phyloP scores from a whole-genome alignment of 306 rosid species.

The Citrullus mucosospermus region DNA sequence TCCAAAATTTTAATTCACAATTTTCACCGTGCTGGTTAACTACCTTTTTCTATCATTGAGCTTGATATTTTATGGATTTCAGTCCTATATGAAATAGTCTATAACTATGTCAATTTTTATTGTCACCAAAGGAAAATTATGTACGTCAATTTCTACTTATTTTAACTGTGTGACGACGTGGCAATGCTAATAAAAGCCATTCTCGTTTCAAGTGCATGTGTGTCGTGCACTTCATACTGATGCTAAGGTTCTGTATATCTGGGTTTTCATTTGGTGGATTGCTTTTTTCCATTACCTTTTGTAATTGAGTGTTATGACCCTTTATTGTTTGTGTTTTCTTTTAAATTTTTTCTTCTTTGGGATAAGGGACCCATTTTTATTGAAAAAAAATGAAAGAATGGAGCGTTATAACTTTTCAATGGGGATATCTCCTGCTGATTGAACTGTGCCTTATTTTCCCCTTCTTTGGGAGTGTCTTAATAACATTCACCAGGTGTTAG shows the following conservation, averaged over 20 bases:
- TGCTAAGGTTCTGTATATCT: not conserved
- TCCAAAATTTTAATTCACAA: not conserved
- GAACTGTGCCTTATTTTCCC: not conserved
- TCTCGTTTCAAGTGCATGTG: not conserved
- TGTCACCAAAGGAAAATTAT: not conserved
- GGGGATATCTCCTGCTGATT: not conserved
- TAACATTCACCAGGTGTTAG: not conserved
- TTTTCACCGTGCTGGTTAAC: not conserved
- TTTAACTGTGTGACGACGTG: not conserved
- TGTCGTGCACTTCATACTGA: not conserved
- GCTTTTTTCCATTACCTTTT: not conserved
- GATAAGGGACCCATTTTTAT: too few species aligned
- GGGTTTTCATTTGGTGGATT: not conserved
- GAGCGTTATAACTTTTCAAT: not conserved
- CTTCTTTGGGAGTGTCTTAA: not conserved
- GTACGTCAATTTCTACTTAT: not conserved
- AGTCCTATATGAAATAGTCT: not conserved
- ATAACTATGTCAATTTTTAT: not conserved
- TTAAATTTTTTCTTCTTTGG: too few species aligned
- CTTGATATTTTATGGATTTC: not conserved
- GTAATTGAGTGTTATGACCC: not conserved
- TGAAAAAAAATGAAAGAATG: too few species aligned
- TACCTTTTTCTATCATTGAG: not conserved
- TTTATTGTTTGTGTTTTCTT: too few species aligned
- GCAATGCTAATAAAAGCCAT: not conserved